These are phyloP conservation scores for Prinsepia uniflora DNA, from an alignment of 306 rosid genomes.

Conservation along the genomic window DNA sequence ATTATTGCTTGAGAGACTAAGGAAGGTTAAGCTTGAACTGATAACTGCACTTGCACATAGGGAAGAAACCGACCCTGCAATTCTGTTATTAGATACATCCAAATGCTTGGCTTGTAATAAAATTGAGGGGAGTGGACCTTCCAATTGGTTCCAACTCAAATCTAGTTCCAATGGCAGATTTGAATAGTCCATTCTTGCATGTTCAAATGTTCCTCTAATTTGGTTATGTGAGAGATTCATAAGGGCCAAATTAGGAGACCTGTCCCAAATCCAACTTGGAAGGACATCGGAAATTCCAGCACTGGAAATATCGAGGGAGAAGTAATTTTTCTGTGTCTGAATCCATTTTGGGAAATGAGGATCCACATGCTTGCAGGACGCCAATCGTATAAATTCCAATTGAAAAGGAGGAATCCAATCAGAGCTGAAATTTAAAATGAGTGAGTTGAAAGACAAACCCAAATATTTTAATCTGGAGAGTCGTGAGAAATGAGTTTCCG, in stretches of 20 bases:
- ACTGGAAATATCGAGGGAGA: not conserved
- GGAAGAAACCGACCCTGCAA: no score
- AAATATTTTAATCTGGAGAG: not conserved
- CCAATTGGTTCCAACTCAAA: not conserved
- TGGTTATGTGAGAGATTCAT: not conserved
- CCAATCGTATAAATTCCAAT: not conserved
- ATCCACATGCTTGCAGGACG: not conserved
- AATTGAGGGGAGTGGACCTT: not conserved
- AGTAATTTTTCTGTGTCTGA: not conserved
- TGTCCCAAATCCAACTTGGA: not conserved
- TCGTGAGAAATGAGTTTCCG: not conserved
- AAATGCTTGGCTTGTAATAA: not conserved
- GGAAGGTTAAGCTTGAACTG: not conserved
- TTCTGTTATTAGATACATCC: not conserved
- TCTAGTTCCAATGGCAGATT: no score
- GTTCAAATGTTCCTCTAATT: not conserved
- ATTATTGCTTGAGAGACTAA: not conserved
- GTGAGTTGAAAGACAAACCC: not conserved
- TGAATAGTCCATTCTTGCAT: no score
- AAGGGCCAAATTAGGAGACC: not conserved
- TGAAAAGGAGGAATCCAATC: not conserved
- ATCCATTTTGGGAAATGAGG: not conserved
- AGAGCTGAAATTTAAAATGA: not conserved
- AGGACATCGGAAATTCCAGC: not conserved
- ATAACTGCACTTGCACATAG: no score